Conservation (phyloP, 2,329 filamentous ascomycete species). For the Neofusicoccum sp. region DNA sequence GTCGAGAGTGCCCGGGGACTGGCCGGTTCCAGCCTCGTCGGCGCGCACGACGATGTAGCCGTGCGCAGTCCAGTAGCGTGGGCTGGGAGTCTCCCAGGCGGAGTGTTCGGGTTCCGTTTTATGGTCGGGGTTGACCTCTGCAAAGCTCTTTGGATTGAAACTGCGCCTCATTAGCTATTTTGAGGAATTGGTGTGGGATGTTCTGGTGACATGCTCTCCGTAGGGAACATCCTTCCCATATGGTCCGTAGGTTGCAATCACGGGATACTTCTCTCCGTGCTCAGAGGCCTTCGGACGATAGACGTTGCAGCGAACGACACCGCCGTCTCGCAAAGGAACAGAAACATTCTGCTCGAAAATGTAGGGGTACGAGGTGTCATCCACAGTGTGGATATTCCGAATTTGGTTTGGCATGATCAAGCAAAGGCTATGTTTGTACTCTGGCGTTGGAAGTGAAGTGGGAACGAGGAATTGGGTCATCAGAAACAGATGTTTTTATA, state of each 20-base stretch:
- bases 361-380: slow-evolving; percentile 44
- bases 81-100: slow-evolving; percentile 63
- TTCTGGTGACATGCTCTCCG: background rate
- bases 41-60: slow-evolving; percentile 60
- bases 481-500: too few species aligned
- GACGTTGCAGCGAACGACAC: slow-evolving; percentile 52
- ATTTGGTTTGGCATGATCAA: slow-evolving; percentile 23
- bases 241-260: background rate
- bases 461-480: too few species aligned
- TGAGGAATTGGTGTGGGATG: too few species aligned
- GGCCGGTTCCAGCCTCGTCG: slow-evolving; percentile 53
- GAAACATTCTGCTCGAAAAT: slow-evolving; percentile 54
- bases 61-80: slow-evolving; percentile 57
- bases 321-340: slow-evolving; percentile 42
- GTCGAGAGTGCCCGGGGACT: slow-evolving; percentile 52
- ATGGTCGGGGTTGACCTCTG: too few species aligned
- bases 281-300: slow-evolving; percentile 49
- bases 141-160: too few species aligned
- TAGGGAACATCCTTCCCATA: background rate
- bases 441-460: too few species aligned
- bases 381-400: slow-evolving; percentile 35
- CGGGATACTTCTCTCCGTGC: background rate
- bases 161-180: too few species aligned
- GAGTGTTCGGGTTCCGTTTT: slow-evolving; percentile 43
- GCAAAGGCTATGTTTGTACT: too few species aligned